These are phyloP conservation scores for Fraxinus paxiana DNA, from an alignment of 305 asterid species.

Conservation along the genomic window DNA sequence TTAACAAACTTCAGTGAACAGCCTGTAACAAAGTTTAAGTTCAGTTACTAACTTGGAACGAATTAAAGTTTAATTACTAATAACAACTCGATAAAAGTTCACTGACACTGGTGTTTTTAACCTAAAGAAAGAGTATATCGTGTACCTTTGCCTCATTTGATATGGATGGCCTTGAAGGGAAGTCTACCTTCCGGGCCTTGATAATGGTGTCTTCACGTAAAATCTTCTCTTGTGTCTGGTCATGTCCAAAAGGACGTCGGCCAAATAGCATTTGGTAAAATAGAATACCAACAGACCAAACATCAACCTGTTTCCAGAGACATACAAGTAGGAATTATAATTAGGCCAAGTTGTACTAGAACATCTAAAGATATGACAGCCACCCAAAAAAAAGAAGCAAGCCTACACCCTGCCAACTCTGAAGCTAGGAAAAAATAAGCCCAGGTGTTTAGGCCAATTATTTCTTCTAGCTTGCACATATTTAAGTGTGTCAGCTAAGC, in stretches of 20 bases:
- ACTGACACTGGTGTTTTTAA: neutral
- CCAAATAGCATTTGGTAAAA: conserved; percentile 97
- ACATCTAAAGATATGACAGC: neutral
- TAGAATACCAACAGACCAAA: conserved; percentile 95
- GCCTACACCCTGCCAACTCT: neutral
- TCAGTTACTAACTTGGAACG: neutral
- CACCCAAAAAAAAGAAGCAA: neutral
- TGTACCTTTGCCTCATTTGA: conserved; percentile 91
- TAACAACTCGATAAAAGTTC: neutral
- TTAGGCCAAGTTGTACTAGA: neutral
- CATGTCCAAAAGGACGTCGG: conserved; percentile 95
- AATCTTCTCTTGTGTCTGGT: conserved; percentile 86
- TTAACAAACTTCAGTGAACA: neutral
- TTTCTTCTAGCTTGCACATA: neutral
- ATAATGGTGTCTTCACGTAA: conserved; percentile 95
- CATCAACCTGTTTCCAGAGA: conserved; percentile 74
- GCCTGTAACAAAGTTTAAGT: neutral
- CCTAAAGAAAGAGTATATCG: neutral
- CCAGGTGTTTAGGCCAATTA: neutral
- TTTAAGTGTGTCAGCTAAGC: neutral
- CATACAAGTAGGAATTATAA: neutral
- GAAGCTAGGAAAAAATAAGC: neutral
- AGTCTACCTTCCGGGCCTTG: conserved; percentile 90
- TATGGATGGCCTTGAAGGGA: conserved; percentile 82
- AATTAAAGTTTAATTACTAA: neutral